A percentile compares a stretch with the other conserved stretches of the same genome.
Evolutionary conservation across 2,329 filamentous ascomycete genomes (phyloP).

Genomic region (Fusarium incarnatum): DNA sequence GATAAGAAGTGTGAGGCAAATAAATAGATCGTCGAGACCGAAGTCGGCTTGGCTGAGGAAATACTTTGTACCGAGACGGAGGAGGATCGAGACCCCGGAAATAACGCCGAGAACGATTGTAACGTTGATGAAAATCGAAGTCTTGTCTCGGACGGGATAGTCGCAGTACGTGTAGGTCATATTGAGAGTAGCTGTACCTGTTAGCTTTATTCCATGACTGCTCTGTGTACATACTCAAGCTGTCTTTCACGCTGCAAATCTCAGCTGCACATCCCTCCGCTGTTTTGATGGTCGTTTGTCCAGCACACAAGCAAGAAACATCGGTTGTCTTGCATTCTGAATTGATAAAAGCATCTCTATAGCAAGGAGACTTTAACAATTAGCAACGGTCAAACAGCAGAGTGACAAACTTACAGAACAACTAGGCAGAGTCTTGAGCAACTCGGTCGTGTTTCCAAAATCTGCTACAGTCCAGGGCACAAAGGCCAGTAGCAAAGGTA

Average conservation of each 20-base stretch:
- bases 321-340: constrained; percentile 36
- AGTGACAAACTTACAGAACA: constrained; percentile 33
- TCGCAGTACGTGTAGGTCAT: constrained; percentile 35
- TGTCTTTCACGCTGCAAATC: constrained; percentile 10
- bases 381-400: not conserved
- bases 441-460: constrained; percentile 25
- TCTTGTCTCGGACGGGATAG: constrained; percentile 22
- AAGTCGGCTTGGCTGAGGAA: constrained; percentile 46
- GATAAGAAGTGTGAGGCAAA: constrained; percentile 37
- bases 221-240: constrained; percentile 4
- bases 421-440: constrained; percentile 30
- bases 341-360: constrained; percentile 10
- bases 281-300: constrained; percentile 30
- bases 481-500: constrained; percentile 36
- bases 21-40: constrained; percentile 49
- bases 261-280: constrained; percentile 22
- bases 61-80: constrained; percentile 50
- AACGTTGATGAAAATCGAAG: constrained; percentile 22
- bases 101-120: constrained; percentile 47
- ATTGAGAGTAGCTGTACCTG: constrained; percentile 6
- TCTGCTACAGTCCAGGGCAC: constrained; percentile 29
- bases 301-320: constrained; percentile 41
- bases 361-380: constrained; percentile 16
- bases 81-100: constrained; percentile 49
- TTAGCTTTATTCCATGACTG: accelerated